Evolutionary conservation across 2,329 filamentous ascomycete genomes (phyloP).

Genomic region (Fusarium sacchari): DNA sequence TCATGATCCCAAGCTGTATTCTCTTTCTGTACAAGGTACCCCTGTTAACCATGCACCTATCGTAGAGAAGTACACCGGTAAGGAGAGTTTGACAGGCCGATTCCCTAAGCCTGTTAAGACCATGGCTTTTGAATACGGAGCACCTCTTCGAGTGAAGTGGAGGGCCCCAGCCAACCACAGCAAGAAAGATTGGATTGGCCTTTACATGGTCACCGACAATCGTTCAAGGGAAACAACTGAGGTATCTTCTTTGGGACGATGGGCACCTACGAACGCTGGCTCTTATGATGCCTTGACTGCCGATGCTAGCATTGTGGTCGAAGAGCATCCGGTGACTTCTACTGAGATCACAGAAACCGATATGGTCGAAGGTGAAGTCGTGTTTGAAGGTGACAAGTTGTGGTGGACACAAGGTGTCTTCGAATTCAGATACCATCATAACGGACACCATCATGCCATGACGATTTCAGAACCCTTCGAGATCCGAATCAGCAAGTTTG

Average conservation of each 20-base stretch:
- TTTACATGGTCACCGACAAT: constrained; percentile 97
- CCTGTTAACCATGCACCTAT: constrained; percentile 60
- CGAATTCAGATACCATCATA: constrained; percentile 96
- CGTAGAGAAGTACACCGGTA: constrained; percentile 72
- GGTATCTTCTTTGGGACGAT: constrained; percentile 86
- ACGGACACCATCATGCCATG: constrained; percentile 92
- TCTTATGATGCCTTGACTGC: constrained; percentile 79
- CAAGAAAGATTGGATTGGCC: constrained; percentile 92
- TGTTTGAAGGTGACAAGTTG: constrained; percentile 91
- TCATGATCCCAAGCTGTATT: constrained; percentile 82
- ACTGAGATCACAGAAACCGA: constrained; percentile 64
- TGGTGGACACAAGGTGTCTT: constrained; percentile 98
- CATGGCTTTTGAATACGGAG: constrained; percentile 85
- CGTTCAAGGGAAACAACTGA: constrained; percentile 84
- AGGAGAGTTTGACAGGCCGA: constrained; percentile 77
- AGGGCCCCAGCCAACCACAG: constrained; percentile 86
- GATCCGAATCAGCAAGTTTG: constrained; percentile 83
- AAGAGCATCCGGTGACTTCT: constrained; percentile 68
- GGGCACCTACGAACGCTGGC: constrained; percentile 82
- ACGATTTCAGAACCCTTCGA: constrained; percentile 93
- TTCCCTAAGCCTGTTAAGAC: constrained; percentile 78
- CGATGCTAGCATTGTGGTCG: constrained; percentile 79
- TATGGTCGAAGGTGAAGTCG: constrained; percentile 80
- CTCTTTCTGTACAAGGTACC: constrained; percentile 76
- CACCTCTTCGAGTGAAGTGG: constrained; percentile 91